Evolutionary conservation across 129 eudicot species (phyloP).

Genomic region (Artemisia tridentata): DNA sequence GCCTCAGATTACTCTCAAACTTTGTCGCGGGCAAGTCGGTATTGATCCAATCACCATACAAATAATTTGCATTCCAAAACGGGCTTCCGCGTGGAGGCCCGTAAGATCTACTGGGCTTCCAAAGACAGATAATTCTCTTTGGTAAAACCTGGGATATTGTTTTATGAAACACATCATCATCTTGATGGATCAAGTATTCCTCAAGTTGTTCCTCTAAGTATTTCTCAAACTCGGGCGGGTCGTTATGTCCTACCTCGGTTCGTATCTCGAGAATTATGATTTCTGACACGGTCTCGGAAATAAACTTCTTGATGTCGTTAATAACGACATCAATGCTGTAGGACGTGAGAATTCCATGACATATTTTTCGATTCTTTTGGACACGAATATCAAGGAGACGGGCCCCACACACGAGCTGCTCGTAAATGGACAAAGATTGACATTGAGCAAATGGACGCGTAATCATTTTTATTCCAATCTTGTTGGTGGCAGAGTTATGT

Average conservation of each 20-base stretch:
- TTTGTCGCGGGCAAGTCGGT: not conserved
- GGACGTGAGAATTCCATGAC: constrained; percentile 69
- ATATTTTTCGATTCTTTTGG: constrained; percentile 67
- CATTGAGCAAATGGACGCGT: constrained; percentile 86
- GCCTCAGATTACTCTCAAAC: constrained; percentile 2
- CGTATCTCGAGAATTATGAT: constrained; percentile 75
- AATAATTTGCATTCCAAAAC: not conserved
- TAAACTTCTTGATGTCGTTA: constrained; percentile 58
- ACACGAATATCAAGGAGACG: constrained; percentile 74
- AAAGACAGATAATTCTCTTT: constrained; percentile 64
- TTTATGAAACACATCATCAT: constrained; percentile 60
- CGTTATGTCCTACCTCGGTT: constrained; percentile 77
- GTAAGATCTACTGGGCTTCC: constrained; percentile 64
- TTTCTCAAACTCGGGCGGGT: constrained; percentile 77
- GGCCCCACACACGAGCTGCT: constrained; percentile 63
- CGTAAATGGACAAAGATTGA: constrained; percentile 71
- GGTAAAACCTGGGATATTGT: constrained; percentile 63
- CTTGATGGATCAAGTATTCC: constrained; percentile 70
- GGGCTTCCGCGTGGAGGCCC: not conserved
- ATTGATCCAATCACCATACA: constrained; percentile 2
- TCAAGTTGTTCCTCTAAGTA: constrained; percentile 64
- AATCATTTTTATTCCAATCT: constrained; percentile 61
- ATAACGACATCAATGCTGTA: constrained; percentile 65
- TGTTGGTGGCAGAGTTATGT: constrained; percentile 84
- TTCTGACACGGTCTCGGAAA: constrained; percentile 73